Base-by-base conservation (phyloP, 73 alveolate species). In the Paramecium pentaurelia region DNA sequence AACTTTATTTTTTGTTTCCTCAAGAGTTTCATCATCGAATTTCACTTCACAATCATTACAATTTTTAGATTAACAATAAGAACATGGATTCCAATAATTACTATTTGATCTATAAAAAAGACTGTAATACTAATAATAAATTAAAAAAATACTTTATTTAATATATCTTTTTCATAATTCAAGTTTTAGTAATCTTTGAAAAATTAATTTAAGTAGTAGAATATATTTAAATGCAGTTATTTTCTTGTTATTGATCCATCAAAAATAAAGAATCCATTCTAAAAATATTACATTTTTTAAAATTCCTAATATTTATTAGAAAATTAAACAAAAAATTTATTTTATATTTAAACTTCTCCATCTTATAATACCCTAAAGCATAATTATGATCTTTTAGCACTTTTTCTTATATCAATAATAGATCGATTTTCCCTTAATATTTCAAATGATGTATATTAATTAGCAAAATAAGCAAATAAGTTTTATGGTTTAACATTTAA, bases 11-110 rank as follows among this genome's bases (percentile, higher is more conserved):
- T 42, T 44, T n/a, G 49, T 42, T 45, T 80, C 71, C 3, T 80
- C 91, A 49, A 80, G 45, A 2, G 34, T 22, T 45, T 80, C 91
- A 40, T 80, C 91, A 25, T 80, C 73, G 25, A 44, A 80, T 27
- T 80, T 47, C 7, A 80, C 77, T 11, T 42, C 44, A 44, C 91
- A 80, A 80, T 80, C 91, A 8, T 20, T 38, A 34, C 91, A 80
- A 25, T 42, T 42, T 16, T 80, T 80, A 1, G 9, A 20, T 20
- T 47, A 20, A 9, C 91, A 80, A 44, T 16, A 80, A 12, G 77
- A 44, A 36, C 91, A 80, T 12, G 77, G 47, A 16, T 80, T 25
- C 91, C 91, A 80, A 80, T 14, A 73, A 40, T 40, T 73, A 38
- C 87, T 34, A 73, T 73, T 73, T 8, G 87, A 73, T 40, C 36